Evolutionary conservation across 805 yeast genomes (phyloP).

Genomic region (Priceomyces melissophilus): DNA sequence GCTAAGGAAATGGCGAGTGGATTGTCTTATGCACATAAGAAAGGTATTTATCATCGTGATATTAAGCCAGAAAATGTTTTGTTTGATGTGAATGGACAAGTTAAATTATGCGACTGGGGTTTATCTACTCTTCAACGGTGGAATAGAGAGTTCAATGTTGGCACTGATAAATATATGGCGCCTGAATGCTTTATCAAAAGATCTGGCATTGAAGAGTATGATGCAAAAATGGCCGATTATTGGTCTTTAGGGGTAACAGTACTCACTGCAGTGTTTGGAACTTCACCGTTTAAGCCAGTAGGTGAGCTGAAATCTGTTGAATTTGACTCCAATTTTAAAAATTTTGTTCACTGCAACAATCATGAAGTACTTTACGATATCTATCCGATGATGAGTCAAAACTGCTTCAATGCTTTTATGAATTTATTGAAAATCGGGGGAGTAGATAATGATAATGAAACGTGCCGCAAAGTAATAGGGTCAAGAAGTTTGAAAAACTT

Average conservation of each 20-base stretch:
- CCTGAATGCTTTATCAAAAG: conserved; percentile 42
- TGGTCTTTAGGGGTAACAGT: conserved; percentile 56
- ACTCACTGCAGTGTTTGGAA: conserved; percentile 49
- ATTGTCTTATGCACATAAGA: conserved; percentile 51
- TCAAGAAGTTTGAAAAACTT: conserved; percentile 37
- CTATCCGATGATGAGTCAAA: conserved; percentile 43
- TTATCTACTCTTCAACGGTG: conserved; percentile 44
- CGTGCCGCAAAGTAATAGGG: conserved; percentile 18
- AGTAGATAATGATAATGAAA: conserved; percentile 28
- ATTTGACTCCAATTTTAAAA: conserved; percentile 42
- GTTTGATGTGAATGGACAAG: conserved; percentile 45
- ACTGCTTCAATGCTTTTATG: conserved; percentile 40
- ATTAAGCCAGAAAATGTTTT: conserved; percentile 72
- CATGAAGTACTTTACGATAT: conserved; percentile 45
- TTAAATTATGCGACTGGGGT: conserved; percentile 76
- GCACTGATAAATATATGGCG: conserved; percentile 59
- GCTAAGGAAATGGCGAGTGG: conserved; percentile 52
- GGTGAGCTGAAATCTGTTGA: conserved; percentile 14
- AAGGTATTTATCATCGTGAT: conserved; percentile 66
- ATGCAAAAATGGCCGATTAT: conserved; percentile 46
- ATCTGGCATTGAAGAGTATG: conserved; percentile 23
- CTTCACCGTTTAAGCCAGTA: conserved; percentile 46
- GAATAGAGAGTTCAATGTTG: conserved; percentile 40
- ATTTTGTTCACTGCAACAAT: conserved; percentile 36
- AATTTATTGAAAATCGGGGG: conserved; percentile 37